Conservation (phyloP, 768 basidiomycete species). For the Suillus ampliporus region DNA sequence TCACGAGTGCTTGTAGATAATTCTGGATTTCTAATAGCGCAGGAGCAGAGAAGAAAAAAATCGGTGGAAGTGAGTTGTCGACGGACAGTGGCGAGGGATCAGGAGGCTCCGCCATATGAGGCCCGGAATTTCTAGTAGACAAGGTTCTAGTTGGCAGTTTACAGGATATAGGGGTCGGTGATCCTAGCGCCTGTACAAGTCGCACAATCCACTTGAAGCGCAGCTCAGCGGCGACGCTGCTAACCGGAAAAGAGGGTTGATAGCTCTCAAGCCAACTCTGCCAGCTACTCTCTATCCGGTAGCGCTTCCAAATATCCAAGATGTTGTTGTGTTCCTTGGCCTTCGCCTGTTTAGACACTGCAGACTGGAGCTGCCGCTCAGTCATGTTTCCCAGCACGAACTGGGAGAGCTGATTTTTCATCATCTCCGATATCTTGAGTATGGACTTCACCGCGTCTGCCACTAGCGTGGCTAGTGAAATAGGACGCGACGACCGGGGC, state of each 20-base stretch:
- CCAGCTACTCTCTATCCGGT: conserved; percentile 31
- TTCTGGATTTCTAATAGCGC: conserved; percentile 67
- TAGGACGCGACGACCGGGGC: conserved; percentile 24
- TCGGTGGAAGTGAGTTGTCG: conserved; percentile 63
- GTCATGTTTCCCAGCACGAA: conserved; percentile 70
- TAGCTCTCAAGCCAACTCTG: conserved; percentile 26
- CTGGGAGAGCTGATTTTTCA: conserved; percentile 73
- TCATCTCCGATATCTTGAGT: conserved; percentile 58
- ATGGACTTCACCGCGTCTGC: conserved; percentile 53
- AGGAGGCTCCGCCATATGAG: conserved; percentile 3
- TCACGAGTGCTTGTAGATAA: conserved; percentile 70
- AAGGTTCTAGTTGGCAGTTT: conserved; percentile 34
- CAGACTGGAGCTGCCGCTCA: conserved; percentile 58
- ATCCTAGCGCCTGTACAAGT: conserved; percentile 52
- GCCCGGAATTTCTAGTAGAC: conserved; percentile 10
- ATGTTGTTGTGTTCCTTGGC: conserved; percentile 59
- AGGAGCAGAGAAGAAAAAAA: conserved; percentile 64
- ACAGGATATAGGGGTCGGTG: conserved; percentile 44
- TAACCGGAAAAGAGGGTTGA: conserved; percentile 14
- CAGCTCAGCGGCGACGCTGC: conserved; percentile 20
- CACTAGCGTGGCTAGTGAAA: conserved; percentile 52
- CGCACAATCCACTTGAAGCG: conserved; percentile 51
- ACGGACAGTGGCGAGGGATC: conserved; percentile 2
- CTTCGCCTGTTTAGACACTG: conserved; percentile 59
- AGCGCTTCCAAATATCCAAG: conserved; percentile 53